Evolutionary conservation across 1,139 yeast species (phyloP), one percentile per base, ranked within the genome.

Genomic region (Taphrina deformans): DNA sequence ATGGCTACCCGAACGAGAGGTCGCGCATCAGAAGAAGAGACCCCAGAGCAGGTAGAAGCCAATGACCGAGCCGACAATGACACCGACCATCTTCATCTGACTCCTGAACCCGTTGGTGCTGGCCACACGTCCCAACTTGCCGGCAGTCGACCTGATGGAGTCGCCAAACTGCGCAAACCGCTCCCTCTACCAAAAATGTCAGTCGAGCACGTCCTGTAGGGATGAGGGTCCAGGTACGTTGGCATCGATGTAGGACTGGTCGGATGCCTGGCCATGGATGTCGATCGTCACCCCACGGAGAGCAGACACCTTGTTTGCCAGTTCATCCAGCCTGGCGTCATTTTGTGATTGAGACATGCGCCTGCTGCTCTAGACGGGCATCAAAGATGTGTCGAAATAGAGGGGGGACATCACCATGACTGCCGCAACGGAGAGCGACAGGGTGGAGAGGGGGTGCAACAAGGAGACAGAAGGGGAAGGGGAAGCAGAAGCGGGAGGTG

Each of bases 221-320:
- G n/a, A n/a, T n/a, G n/a, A n/a, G n/a, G n/a, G n/a, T n/a, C n/a
- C n/a, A n/a, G n/a, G n/a, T 46, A 62, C 65, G 31, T 48, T 62
- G 12, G 55, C 59, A 29, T 85, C 87, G 65, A 91, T 78, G 38
- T 85, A 74, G 1, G 83, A 78, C 64, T 78, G 78, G 70, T 86
- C 89, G 55, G 82, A 78, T 1, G 90, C 87, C 68, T 85, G 86
- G 58, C 77, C 76, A 70, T 85, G 84, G 55, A 86, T 85, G 66
- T 87, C 90, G 68, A 81, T 81, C 60, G 89, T 86, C 33, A 86
- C 84, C 65, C 79, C 78, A 67, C 88, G 81, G 69, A 87, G 80
- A 0, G 84, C 79, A 2, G 88, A 79, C 56, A 87, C 77, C 72
- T 86, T 86, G 65, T 80, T 79, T 3, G 89, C 87, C 31, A 87